Conservation (phyloP, 148 eudicot genomes). For the Tetragonia tetragonoides region DNA sequence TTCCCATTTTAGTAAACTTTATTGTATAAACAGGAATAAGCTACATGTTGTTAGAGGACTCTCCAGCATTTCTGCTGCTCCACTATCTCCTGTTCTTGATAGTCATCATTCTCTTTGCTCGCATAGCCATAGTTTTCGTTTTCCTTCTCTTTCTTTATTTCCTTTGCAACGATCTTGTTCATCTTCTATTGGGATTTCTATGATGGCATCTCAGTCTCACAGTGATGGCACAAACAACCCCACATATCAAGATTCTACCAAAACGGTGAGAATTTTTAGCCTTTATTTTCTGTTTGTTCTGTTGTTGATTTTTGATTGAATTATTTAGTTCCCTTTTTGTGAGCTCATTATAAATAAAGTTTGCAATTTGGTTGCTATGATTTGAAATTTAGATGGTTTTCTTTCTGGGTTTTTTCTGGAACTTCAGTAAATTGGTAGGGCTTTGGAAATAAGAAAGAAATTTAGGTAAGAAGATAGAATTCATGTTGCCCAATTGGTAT, state of each 20-base stretch:
- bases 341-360: neutral
- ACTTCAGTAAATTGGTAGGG: neutral
- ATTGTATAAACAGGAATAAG: neutral
- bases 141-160: constrained; percentile 41
- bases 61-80: constrained; percentile 35
- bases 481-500: neutral
- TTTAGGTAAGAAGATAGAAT: neutral
- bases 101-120: constrained; percentile 31
- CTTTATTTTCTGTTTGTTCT: neutral
- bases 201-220: constrained; percentile 33
- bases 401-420: neutral
- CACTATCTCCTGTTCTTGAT: constrained; percentile 35
- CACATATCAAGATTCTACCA: constrained; percentile 24
- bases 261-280: constrained; percentile 36
- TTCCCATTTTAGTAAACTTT: neutral
- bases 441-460: neutral
- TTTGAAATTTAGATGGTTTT: neutral
- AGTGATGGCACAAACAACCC: neutral
- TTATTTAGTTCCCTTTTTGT: neutral
- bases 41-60: constrained; percentile 25
- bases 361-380: neutral
- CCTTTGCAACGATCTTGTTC: constrained; percentile 45
- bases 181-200: constrained; percentile 24
- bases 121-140: constrained; percentile 31
- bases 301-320: neutral